phyloP scores from a whole-genome alignment of 768 basidiomycete genomes.

The Agaricus subrufescens region DNA sequence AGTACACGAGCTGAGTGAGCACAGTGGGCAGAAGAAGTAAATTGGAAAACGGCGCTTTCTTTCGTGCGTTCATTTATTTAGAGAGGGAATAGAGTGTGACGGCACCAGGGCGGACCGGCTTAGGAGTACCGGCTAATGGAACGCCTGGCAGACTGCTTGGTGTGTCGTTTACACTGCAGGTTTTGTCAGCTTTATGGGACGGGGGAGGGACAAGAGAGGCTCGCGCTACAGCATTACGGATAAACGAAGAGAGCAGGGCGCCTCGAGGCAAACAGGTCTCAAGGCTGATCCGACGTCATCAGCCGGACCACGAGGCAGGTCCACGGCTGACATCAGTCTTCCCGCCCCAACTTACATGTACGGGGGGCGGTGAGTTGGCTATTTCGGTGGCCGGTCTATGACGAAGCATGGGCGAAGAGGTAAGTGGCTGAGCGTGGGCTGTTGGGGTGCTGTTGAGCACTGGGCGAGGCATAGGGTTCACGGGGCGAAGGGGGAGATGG shows the following conservation, averaged over 20 bases:
- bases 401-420: background rate
- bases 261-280: slow-evolving; percentile 1
- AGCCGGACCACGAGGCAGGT: slow-evolving; percentile 10
- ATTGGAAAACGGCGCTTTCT: too few relatives aligned
- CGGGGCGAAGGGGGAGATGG: too few relatives aligned
- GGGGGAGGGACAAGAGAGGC: background rate
- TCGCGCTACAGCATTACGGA: background rate
- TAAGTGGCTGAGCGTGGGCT: too few relatives aligned
- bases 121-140: too few relatives aligned
- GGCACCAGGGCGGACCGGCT: too few relatives aligned
- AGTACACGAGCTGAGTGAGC: too few relatives aligned
- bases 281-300: slow-evolving; percentile 5
- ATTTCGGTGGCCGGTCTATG: background rate
- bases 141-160: background rate
- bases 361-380: background rate
- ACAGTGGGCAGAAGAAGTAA: too few relatives aligned
- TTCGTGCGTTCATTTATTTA: too few relatives aligned
- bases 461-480: background rate
- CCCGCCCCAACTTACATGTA: background rate
- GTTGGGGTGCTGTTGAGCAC: too few relatives aligned
- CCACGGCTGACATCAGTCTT: background rate
- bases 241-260: background rate
- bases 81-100: too few relatives aligned
- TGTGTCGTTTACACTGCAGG: background rate
- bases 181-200: background rate